Conservation (phyloP, 495 filamentous ascomycete genomes). For the Poronia punctata region DNA sequence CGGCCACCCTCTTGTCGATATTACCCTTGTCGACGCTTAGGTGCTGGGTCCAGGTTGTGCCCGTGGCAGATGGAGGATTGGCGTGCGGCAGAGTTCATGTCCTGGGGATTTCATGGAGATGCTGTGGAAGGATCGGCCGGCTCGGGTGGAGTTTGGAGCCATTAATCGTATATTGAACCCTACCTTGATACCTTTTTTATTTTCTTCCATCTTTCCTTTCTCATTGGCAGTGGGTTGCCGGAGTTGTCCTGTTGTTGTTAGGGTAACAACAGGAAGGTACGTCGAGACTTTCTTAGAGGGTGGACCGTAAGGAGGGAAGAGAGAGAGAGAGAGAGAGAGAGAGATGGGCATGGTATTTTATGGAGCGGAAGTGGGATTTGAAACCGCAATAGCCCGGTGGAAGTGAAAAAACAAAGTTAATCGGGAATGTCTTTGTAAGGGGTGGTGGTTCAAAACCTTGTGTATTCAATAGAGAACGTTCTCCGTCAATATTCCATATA, state of each 20-base stretch:
- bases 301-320: no score
- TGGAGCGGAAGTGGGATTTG: conserved; percentile 2
- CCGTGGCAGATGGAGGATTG: no score
- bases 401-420: conserved; percentile 5
- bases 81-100: no score
- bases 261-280: background rate
- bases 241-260: no score
- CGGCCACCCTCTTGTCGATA: no score
- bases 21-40: no score
- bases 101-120: background rate
- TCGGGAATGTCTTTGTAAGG: conserved; percentile 10
- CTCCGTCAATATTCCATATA: conserved; percentile 7
- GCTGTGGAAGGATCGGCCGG: background rate
- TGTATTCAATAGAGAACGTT: conserved; percentile 26
- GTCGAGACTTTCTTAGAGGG: no score
- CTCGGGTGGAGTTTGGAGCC: conserved; percentile 9
- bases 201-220: no score
- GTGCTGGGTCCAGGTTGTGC: no score
- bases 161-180: conserved; percentile 10
- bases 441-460: conserved; percentile 14
- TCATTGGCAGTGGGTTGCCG: no score
- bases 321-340: no score
- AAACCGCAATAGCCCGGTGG: conserved; percentile 1
- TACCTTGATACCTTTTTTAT: conserved; percentile 10
- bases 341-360: no score